phyloP scores from a whole-genome alignment of 176 grass and related monocot genomes.

The Puccinellia tenuiflora region DNA sequence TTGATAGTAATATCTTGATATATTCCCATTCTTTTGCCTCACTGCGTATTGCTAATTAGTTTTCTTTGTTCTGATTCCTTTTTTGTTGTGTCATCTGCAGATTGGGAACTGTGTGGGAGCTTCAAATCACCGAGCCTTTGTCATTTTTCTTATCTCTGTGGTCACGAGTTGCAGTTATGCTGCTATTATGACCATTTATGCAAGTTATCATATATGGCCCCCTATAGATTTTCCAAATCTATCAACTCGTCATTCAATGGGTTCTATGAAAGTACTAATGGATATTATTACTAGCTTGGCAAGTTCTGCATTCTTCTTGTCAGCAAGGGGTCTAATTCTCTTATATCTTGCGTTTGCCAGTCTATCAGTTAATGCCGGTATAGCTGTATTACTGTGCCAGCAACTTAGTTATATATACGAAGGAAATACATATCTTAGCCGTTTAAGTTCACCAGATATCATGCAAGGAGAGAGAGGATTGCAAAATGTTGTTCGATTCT shows the following conservation, averaged over 20 bases:
- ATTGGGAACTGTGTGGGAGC: constrained; percentile 93
- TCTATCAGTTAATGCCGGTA: constrained; percentile 80
- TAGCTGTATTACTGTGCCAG: constrained; percentile 73
- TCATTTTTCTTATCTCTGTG: constrained; percentile 81
- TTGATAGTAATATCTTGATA: background rate
- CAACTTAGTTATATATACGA: constrained; percentile 89
- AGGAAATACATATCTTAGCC: constrained; percentile 78
- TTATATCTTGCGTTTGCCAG: constrained; percentile 87
- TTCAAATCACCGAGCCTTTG: constrained; percentile 72
- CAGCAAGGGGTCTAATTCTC: constrained; percentile 80
- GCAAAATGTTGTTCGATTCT: constrained; percentile 78
- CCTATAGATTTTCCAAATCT: constrained; percentile 43
- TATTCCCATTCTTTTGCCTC: background rate
- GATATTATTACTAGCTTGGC: constrained; percentile 46
- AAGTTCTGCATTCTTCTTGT: constrained; percentile 65
- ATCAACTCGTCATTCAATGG: constrained; percentile 25
- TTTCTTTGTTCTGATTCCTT: background rate
- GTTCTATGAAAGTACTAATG: constrained; percentile 33
- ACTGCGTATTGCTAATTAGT: background rate
- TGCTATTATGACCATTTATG: constrained; percentile 59
- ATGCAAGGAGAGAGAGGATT: constrained; percentile 59
- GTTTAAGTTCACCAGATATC: constrained; percentile 45
- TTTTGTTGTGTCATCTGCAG: constrained; percentile 46
- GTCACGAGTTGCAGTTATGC: constrained; percentile 77
- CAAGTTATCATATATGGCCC: constrained; percentile 74